Conservation (phyloP, 495 filamentous ascomycete genomes). For the Astrothelium subdiscretum region DNA sequence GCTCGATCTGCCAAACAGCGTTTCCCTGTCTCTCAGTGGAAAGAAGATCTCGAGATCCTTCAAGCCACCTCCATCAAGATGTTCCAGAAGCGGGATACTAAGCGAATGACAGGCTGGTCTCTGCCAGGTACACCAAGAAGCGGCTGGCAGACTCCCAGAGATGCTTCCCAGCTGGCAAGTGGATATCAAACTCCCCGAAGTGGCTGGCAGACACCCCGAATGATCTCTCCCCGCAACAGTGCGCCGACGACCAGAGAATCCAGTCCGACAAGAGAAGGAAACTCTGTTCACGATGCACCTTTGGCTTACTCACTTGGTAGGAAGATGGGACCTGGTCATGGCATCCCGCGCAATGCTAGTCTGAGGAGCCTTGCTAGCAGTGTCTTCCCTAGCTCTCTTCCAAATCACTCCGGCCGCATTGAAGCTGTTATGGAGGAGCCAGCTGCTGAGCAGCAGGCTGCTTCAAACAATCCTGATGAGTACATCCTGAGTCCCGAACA, state of each 20-base stretch:
- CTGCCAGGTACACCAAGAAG: slow-evolving; percentile 6
- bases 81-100: slow-evolving; percentile 13
- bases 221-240: slow-evolving; percentile 6
- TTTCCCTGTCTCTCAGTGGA: slow-evolving; percentile 48
- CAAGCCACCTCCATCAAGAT: slow-evolving; percentile 27
- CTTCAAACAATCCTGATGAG: slow-evolving; percentile 1
- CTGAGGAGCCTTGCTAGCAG: neutral
- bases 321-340: neutral
- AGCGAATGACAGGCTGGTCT: slow-evolving; percentile 6
- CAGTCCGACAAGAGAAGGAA: slow-evolving; percentile 7
- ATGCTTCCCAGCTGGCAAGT: slow-evolving; percentile 1
- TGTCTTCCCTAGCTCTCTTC: neutral
- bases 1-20: slow-evolving; percentile 66
- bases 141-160: slow-evolving; percentile 14
- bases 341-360: neutral
- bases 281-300: neutral
- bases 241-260: slow-evolving; percentile 8
- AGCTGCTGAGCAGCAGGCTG: neutral
- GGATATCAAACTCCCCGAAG: slow-evolving; percentile 14
- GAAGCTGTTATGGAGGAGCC: neutral
- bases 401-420: neutral
- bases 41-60: slow-evolving; percentile 29
- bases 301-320: neutral
- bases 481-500: slow-evolving; percentile 6
- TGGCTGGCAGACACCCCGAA: slow-evolving; percentile 13